Base-by-base conservation (phyloP, 2,329 filamentous ascomycete genomes). In the Beauveria sp. region DNA sequence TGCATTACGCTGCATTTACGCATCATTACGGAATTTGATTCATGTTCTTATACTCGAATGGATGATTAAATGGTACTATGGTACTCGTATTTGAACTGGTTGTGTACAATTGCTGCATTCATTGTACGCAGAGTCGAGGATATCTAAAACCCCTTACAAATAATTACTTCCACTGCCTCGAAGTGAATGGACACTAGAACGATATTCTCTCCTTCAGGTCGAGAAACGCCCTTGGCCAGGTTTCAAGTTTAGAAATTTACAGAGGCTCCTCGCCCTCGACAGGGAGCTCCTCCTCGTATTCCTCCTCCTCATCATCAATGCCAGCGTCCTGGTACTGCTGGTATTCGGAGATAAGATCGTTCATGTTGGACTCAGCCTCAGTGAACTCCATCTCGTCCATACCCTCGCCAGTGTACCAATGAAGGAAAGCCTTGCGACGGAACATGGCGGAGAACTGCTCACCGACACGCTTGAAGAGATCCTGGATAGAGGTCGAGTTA, bases 341-440 rank as follows among this genome's bases (percentile, higher is more conserved):
- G 85, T 99, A 99, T 80, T 99, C 94, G 65, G 92, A 96, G 72
- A 99, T 93, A 75, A 99, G 84, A 79, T 99, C 94, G 84, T 99
- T 97, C 94, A 99, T 97, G 86, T 99, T 99, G 81, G 91, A 96
- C 88, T 99, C 94, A 71, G 94, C 94, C 86, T 99, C 94, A 76
- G 94, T 99, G 85, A 99, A 99, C 84, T 99, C 94, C 94, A 99
- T 97, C 89, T 99, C 94, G 81, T 99, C 94, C 94, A 99, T 99
- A 83, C 94, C 94, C 86, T 99, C 94, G 75, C 92, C 92, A 87
- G 94, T 99, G 84, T 99, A 99, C 94, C 94, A 99, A 85, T 97
- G 94, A 87, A 99, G 91, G 92, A 99, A 99, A 88, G 94, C 94
- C 90, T 97, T 99, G 82, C 94, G 92, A 83, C 94, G 87, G 89